These are phyloP conservation scores for Lachnellula suecica DNA, from an alignment of 2,329 filamentous ascomycete species.

Conservation along the genomic window DNA sequence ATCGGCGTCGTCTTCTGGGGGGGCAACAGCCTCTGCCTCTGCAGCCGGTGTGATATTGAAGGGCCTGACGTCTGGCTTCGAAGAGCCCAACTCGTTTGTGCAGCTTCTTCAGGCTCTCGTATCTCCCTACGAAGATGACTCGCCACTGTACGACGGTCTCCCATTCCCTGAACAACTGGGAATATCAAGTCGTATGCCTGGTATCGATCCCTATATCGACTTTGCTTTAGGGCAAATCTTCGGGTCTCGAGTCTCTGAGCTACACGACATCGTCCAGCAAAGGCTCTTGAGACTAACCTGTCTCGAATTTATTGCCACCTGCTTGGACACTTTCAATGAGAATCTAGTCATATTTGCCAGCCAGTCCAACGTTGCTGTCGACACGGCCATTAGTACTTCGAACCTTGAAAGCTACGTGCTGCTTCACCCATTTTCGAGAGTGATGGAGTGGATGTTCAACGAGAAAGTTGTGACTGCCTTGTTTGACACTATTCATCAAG, in stretches of 20 bases:
- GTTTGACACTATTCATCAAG: constrained; percentile 77
- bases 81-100: constrained; percentile 83
- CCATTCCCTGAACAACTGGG: constrained; percentile 88
- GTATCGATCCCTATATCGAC: constrained; percentile 91
- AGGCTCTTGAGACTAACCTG: constrained; percentile 76
- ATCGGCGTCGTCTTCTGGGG: constrained; percentile 26
- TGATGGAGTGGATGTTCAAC: constrained; percentile 99
- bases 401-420: constrained; percentile 78
- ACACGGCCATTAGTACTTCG: constrained; percentile 70
- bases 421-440: constrained; percentile 87
- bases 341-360: constrained; percentile 85
- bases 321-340: constrained; percentile 88
- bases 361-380: constrained; percentile 72
- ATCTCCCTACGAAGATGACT: constrained; percentile 60
- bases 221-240: constrained; percentile 83
- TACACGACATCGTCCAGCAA: constrained; percentile 66
- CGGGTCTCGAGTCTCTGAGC: constrained; percentile 53
- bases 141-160: constrained; percentile 68
- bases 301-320: constrained; percentile 78
- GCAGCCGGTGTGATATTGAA: constrained; percentile 67
- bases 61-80: constrained; percentile 75
- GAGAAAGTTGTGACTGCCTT: constrained; percentile 80
- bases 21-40: constrained; percentile 23
- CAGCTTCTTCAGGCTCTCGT: constrained; percentile 73
- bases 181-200: constrained; percentile 72